Evolutionary conservation across 768 basidiomycete genomes (phyloP).

Genomic region (Tulasnella sp.): DNA sequence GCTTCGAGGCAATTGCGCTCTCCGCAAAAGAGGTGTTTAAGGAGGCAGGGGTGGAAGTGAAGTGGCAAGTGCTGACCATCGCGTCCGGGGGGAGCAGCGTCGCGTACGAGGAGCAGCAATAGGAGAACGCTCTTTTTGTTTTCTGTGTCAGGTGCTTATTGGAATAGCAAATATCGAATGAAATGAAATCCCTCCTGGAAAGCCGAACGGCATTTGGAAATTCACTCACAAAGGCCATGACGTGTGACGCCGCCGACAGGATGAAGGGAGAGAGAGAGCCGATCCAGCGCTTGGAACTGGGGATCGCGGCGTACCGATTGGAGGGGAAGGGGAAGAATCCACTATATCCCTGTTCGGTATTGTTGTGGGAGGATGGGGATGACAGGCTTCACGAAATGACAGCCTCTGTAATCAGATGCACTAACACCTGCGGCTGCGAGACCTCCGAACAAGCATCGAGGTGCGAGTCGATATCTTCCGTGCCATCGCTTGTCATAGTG

Average conservation of each 20-base stretch:
- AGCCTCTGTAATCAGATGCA: background rate
- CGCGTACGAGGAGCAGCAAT: background rate
- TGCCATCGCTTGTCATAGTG: background rate
- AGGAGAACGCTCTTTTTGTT: background rate
- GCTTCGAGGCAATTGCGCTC: conserved; percentile 76
- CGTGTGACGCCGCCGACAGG: background rate
- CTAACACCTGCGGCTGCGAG: background rate
- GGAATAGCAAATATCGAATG: no score
- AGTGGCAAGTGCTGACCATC: conserved; percentile 80
- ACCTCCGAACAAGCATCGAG: background rate
- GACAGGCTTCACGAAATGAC: background rate
- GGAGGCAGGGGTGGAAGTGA: conserved; percentile 61
- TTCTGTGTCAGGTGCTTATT: background rate
- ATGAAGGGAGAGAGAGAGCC: background rate
- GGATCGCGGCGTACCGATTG: background rate
- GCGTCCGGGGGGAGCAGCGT: conserved; percentile 31
- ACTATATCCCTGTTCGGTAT: background rate
- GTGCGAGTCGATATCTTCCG: background rate
- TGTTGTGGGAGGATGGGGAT: background rate
- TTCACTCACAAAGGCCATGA: background rate
- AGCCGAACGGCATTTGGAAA: background rate
- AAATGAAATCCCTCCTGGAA: background rate
- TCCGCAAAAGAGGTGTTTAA: conserved; percentile 68
- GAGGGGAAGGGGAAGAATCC: background rate
- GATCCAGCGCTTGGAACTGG: background rate